phyloP scores from a whole-genome alignment of 441 rosid genomes.

The Adansonia madagascariensis region DNA sequence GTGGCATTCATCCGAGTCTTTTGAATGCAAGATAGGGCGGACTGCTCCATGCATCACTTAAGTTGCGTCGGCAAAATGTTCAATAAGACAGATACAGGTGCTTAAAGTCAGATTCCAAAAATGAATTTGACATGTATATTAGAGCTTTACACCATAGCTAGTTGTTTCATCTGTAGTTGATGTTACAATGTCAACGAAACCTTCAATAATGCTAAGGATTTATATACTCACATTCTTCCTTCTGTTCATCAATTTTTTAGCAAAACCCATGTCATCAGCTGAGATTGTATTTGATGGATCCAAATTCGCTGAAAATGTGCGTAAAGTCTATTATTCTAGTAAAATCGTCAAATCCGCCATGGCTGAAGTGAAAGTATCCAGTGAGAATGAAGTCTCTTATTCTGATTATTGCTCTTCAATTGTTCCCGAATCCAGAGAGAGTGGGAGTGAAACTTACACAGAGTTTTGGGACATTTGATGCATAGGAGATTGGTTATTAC shows the following conservation, averaged over 20 bases:
- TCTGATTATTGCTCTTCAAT: slow-evolving; percentile 33
- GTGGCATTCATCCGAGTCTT: not conserved
- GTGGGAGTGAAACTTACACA: not conserved
- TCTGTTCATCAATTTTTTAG: slow-evolving; percentile 2
- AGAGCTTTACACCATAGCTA: not conserved
- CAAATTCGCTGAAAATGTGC: no score
- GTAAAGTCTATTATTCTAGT: no score
- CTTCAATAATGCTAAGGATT: not conserved
- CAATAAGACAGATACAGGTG: not conserved
- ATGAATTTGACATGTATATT: not conserved
- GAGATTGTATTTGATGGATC: not conserved
- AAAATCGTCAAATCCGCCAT: not conserved
- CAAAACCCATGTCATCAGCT: not conserved
- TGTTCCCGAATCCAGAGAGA: slow-evolving; percentile 1
- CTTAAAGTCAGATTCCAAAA: not conserved
- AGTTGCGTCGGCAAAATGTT: not conserved
- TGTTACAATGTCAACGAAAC: not conserved
- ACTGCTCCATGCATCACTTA: not conserved
- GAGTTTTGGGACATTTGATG: not conserved
- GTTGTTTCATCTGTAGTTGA: not conserved
- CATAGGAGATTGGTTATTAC: slow-evolving; percentile 27
- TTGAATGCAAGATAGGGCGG: slow-evolving; percentile 6
- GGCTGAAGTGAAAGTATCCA: not conserved
- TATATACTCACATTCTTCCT: not conserved
- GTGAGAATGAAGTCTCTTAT: slow-evolving; percentile 15